Base-by-base conservation (phyloP, 1,284 basidiomycete genomes). In the Filobasidium uniguttulatum region DNA sequence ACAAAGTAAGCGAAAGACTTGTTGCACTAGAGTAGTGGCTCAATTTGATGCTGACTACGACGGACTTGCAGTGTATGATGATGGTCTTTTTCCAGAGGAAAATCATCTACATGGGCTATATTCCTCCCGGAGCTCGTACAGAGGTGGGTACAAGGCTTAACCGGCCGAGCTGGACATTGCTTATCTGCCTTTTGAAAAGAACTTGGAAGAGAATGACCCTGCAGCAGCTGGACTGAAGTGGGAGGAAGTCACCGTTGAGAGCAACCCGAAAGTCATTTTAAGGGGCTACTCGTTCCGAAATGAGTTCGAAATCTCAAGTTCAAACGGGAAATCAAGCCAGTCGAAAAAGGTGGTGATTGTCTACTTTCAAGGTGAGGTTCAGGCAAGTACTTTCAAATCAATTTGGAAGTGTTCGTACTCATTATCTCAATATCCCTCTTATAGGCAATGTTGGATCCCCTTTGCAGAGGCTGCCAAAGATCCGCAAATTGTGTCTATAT, bases 21-120 rank as follows among this genome's bases (percentile, higher is more conserved):
- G 10, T 19, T 38, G 19, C n/a, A 9, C 31, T n/a, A 33, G 31
- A 33, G 31, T 33, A n/a, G n/a, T 38, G 36, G 9, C 36, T 20
- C 19, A 9, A 38, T 19, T 12, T 12, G 10, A 12, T 8, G 12
- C 25, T n/a, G 25, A 20, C 8, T 17, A 15, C 25, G 19, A 43
- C 20, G 44, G n/a, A 9, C 25, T 22, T 23, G 7, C 53, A 77
- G 75, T 75, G 73, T 54, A 35, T 72, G 2, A 71, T 75, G 66
- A 67, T 77, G 62, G 62, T 75, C 7, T 8, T 74, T 0, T 75
- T 77, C 48, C 75, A 76, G 55, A 64, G 75, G 5, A 73, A 71
- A 50, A 70, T 77, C 28, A 75, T 77, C 10, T 76, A 77, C 60
- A 74, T 77, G 71, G 74, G 73, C 0, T 75, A 75, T 48, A 68